Base-by-base conservation (phyloP, 345 rosid genomes). In the Lepidium sativum region DNA sequence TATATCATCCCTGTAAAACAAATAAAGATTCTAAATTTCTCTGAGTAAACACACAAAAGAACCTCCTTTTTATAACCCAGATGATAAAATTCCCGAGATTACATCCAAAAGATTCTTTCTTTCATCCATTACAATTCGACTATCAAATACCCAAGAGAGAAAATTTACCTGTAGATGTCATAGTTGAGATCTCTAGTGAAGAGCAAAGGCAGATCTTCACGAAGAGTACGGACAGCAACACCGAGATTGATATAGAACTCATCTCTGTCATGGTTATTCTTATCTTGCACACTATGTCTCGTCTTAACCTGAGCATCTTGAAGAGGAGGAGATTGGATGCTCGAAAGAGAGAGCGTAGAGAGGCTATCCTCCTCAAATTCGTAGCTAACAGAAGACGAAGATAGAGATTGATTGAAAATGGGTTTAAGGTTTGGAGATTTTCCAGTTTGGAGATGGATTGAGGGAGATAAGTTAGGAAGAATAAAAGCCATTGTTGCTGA, bases 171-270 rank as follows among this genome's bases (percentile, higher is more conserved):
- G 77, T 92, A 92, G 45, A 92, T 87, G 56, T 86, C 98, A 72
- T 92, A 89, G 75, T 85, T 87, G 53, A 89, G 91, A 78, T 92
- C 98, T 60, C 63, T 82, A 11, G 80, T 54, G 74, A 92, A 92
- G 59, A 92, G 65, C 52, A 79, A 34, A 41, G 98, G 96, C 88
- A 86, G 67, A 74, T 92, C 98, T 68, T 92, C 98, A 1, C 97
- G 91, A 41, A 92, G 96, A 0, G 98, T 89, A 72, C 97, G 79
- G 14, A 92, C 97, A 71, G 97, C 96, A 9, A 89, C 73, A 47
- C 98, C 98, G 25, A 92, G 82, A 54, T 89, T 88, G 79, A 92
- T 81, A 60, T 70, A 89, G 72, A 86, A 92, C n/a, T 89, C 92
- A 64, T 87, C 89, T 60, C 67, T 81, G 63, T 81, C 80, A 53